Base-by-base conservation (phyloP, 257 asterid genomes). In the Paulownia fortunei region DNA sequence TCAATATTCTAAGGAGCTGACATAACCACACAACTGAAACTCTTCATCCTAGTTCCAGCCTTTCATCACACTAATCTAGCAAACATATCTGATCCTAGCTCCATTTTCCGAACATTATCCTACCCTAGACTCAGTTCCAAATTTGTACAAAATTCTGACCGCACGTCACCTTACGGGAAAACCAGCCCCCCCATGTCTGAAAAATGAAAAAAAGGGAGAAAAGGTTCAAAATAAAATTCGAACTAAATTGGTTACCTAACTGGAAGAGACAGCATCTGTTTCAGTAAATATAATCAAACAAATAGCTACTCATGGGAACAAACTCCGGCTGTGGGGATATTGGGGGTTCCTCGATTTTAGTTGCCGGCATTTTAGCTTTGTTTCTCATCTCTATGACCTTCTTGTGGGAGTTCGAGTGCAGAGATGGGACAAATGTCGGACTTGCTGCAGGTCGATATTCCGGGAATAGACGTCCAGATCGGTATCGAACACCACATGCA, bases 391-490 rank as follows among this genome's bases (percentile, higher is more conserved):
- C 89, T 1, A 74, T 46, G 15, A 87, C 90, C 79, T 79, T 89
- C 83, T 59, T 84, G 82, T 87, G 90, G 41, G 84, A 82, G 79
- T 87, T 88, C 2, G 96, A 93, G 86, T 91, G 96, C 74, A 90
- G 46, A 4, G 87, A 58, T 27, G 93, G 93, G 54, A 86, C 86
- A 36, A 91, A 93, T 10, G 94, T 86, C 13, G 98, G 98, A 82
- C 96, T 91, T 39, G 94, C 89, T 18, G 89, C 91, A 0, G 97
- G 98, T 10, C 97, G 89, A 80, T 93, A 93, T 77, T 93, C 98
- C 0, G 98, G 96, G 42, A 80, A 88, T 5, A 93, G 76, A 32
- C 94, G 88, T 21, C 98, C 97, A 0, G 92, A 90, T 27, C 94
- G 76, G 79, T 85, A 90, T 0, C 96, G 89, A 51, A 93, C 92